A percentile compares a stretch with the other conserved stretches of the same genome.
These are phyloP conservation scores for Echinochloa phyllopogon DNA, from an alignment of 176 grass and related monocot genomes.

Conservation along the genomic window DNA sequence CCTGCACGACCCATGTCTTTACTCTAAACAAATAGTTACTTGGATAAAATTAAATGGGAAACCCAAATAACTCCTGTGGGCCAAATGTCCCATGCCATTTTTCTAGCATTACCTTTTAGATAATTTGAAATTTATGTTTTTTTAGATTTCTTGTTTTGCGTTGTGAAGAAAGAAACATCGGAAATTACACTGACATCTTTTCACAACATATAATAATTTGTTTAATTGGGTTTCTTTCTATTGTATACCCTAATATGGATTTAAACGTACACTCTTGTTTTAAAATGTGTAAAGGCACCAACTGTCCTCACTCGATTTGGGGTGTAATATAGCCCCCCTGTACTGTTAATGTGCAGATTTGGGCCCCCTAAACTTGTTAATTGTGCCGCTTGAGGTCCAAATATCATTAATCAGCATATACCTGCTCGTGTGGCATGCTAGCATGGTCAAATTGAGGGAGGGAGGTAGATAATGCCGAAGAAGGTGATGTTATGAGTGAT, in stretches of 20 bases:
- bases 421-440: no score
- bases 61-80: background rate
- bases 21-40: background rate
- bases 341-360: no score
- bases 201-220: background rate
- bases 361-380: no score
- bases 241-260: conserved; percentile 8
- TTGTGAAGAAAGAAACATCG: background rate
- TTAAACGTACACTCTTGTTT: conserved; percentile 10
- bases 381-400: no score
- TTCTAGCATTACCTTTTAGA: background rate
- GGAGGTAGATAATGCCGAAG: no score
- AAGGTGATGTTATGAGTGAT: no score
- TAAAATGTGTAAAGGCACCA: no score
- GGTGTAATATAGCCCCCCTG: no score
- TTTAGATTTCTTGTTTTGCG: conserved; percentile 6
- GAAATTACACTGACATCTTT: background rate
- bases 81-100: background rate
- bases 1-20: background rate
- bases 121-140: background rate
- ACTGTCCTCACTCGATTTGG: no score
- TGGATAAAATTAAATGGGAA: background rate
- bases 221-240: background rate
- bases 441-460: no score
- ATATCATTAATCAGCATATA: no score